Conservation (phyloP, 2,329 filamentous ascomycete genomes). For the Apiospora hydei region DNA sequence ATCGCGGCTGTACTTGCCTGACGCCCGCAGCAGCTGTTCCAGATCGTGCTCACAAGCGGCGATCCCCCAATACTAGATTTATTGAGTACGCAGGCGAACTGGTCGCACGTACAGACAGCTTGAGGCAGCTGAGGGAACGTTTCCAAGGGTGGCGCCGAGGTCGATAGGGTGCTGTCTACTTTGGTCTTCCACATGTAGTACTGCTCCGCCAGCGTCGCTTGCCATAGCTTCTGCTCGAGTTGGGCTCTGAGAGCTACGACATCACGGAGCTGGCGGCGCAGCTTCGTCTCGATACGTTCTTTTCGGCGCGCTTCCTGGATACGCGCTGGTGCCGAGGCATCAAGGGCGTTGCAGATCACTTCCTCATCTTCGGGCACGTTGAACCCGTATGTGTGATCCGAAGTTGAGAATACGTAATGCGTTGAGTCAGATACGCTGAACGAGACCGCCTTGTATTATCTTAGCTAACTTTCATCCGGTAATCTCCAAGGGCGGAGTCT, state of each 20-base stretch:
- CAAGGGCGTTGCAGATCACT: neutral
- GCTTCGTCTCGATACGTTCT: neutral
- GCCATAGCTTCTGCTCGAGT: neutral
- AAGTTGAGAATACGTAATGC: neutral
- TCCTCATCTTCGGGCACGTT: neutral
- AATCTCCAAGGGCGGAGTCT: too few species aligned
- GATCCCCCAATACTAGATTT: neutral
- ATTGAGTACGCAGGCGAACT: neutral
- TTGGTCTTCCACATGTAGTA: neutral
- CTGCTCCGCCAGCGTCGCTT: neutral
- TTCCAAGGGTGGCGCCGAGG: neutral
- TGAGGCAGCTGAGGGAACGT: neutral
- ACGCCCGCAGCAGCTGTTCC: neutral
- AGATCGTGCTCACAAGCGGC: neutral
- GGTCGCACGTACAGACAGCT: neutral
- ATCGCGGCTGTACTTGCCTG: neutral
- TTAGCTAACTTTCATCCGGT: neutral
- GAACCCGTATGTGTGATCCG: neutral
- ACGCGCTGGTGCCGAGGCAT: neutral
- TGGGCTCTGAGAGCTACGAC: neutral
- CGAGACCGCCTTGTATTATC: neutral
- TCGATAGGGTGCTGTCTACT: neutral
- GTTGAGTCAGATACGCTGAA: neutral
- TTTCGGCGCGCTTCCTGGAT: neutral
- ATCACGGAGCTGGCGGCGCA: neutral